Evolutionary conservation across 129 eudicot species (phyloP), one percentile per base, ranked within the genome.

Genomic region (Flaveria bidentis): DNA sequence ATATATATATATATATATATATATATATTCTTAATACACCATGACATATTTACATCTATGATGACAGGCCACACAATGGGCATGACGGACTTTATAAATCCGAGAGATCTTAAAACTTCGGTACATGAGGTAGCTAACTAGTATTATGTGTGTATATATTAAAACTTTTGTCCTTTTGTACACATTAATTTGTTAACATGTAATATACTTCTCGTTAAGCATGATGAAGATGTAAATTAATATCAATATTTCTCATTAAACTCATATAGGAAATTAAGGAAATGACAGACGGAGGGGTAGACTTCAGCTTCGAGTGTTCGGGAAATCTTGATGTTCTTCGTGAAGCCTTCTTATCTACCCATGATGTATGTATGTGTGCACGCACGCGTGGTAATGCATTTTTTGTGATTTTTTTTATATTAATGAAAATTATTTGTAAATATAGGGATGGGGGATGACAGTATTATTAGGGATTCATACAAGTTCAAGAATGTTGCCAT

Each of bases 301-400:
- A 89, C 78, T 89, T 74, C 75, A 82, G 91, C 89, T 89, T 89
- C 39, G 95, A 89, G 70, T 89, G 91, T 82, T 85, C 80, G 10
- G 95, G 95, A 71, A 89, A 89, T 67, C 53, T 89, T 84, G 91
- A 84, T 57, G 89, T 89, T 50, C 89, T 89, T 58, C 87, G 91
- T 12, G 87, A 86, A 68, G 95, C 95, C 72, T 89, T 89, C 80
- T 78, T 89, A 73, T 84, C 95, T 36, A 84, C 87, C 0, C 95
- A 89, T 49, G 94, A 88, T 73, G 96, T 90, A 75, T 4, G 79
- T 26, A 6, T 69, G 9, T 69, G 18, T n/a, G 25, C 6, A 8
- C n/a, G 22, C 5, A 5, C 2, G 39, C 33, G 4, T 28, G 33
- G 6, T 33, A 33, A n/a, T 53, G 22, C 2, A 47, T 47, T 51